Conservation (phyloP, 2,329 filamentous ascomycete species). For the Fusarium ramigenum region DNA sequence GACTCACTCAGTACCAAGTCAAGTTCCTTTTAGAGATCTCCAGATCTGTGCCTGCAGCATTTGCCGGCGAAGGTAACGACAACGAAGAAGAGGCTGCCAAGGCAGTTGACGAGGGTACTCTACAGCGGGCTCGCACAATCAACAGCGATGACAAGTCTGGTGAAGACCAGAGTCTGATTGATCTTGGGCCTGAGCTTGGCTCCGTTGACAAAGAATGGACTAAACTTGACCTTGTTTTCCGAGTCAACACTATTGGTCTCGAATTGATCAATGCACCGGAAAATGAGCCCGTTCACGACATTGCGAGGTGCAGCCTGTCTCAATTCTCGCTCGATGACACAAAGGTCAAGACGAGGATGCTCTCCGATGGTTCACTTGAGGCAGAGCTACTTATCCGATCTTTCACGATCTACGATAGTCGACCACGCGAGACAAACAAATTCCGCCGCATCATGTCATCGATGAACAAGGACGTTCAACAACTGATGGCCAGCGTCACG, state of each 20-base stretch:
- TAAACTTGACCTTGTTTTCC: conserved; percentile 91
- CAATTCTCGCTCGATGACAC: conserved; percentile 96
- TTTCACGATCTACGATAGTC: conserved; percentile 93
- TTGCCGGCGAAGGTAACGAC: conserved; percentile 73
- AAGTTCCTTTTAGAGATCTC: conserved; percentile 90
- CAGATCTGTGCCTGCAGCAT: conserved; percentile 86
- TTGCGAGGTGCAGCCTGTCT: conserved; percentile 84
- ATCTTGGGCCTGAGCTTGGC: conserved; percentile 76
- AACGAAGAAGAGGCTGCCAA: conserved; percentile 78
- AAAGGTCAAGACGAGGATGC: conserved; percentile 88
- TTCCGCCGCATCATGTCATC: conserved; percentile 98
- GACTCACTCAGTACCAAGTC: conserved; percentile 89
- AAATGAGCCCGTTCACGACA: conserved; percentile 78
- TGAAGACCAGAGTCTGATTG: conserved; percentile 56
- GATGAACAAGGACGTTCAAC: conserved; percentile 92
- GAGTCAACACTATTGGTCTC: conserved; percentile 85
- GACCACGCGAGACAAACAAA: conserved; percentile 90
- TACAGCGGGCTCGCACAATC: conserved; percentile 58
- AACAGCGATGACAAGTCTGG: conserved; percentile 45
- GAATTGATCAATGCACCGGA: conserved; percentile 84
- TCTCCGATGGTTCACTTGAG: conserved; percentile 90
- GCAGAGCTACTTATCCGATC: conserved; percentile 93
- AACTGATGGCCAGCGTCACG: conserved; percentile 97
- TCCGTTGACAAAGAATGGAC: conserved; percentile 81
- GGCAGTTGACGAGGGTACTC: conserved; percentile 71